Evolutionary conservation across 2,329 filamentous ascomycete species (phyloP), one percentile per base, ranked within the genome.

Genomic region (Sarocladiaceae sp.): DNA sequence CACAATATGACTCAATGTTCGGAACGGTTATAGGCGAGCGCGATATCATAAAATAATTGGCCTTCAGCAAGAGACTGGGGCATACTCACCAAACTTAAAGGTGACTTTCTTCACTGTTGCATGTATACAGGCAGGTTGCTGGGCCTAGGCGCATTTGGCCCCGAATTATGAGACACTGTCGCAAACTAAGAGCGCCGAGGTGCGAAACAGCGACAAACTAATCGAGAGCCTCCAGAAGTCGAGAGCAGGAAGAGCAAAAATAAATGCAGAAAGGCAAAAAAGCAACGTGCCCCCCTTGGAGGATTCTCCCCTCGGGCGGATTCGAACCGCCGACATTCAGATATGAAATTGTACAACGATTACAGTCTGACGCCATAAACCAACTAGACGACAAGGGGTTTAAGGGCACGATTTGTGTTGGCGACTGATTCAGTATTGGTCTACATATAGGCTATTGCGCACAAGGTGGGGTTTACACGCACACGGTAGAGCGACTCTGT

Each of bases 281-380:
- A 48, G 13, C 17, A 20, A 48, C 28, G 44, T 48, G 44, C 44
- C 28, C 44, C 40, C 44, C 44, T 48, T 48, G 44, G 44, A 48
- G 44, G 44, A 44, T 44, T 48, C 25, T 48, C 44, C 44, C 44
- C 44, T 48, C 44, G 44, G 44, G 44, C 44, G 44, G 44, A 48
- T 48, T 48, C 44, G 44, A 48, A 48, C 44, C 44, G 44, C 44
- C 44, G 44, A 48, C 44, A 48, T 48, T 48, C 44, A 48, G 44
- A 48, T 48, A 48, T 48, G 44, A 48, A 48, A 48, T 48, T 48
- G 44, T 48, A 48, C 44, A 48, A 48, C 44, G 44, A 48, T 48
- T 48, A 48, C 44, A 48, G 44, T 48, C 44, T 48, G 44, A 48
- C 44, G 44, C 44, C 44, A 48, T 48, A 48, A 48, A 48, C 44